A percentile compares a stretch with the other conserved stretches of the same genome.
phyloP scores from a whole-genome alignment of 208 protist species.

The Vickermania spadyakhi region DNA sequence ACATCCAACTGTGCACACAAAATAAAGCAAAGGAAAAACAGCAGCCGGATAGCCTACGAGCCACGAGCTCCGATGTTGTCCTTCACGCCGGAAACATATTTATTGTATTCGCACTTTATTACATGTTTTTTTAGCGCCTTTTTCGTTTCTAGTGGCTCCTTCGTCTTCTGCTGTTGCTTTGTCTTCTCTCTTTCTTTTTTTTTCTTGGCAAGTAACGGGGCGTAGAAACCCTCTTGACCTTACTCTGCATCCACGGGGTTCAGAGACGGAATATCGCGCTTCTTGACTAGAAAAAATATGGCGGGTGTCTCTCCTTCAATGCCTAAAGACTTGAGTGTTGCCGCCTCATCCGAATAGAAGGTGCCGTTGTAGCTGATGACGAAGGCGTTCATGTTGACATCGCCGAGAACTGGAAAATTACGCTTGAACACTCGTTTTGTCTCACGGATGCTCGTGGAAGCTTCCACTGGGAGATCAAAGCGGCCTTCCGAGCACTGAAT shows the following conservation, averaged over 20 bases:
- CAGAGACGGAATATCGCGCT: slow-evolving; percentile 15
- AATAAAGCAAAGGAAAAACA: no score
- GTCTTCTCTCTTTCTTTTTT: no score
- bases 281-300: slow-evolving; percentile 36
- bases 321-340: slow-evolving; percentile 18
- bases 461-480: slow-evolving; percentile 28
- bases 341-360: slow-evolving; percentile 25
- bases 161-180: no score
- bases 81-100: no score
- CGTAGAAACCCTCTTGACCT: no score
- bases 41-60: no score
- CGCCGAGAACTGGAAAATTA: slow-evolving; percentile 11
- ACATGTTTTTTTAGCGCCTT: no score
- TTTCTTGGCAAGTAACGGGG: no score
- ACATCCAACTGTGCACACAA: no score
- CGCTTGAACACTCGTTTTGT: slow-evolving; percentile 27
- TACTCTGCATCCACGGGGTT: slow-evolving; percentile 14
- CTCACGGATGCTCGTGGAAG: slow-evolving; percentile 21
- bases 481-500: slow-evolving; percentile 59
- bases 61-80: no score
- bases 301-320: slow-evolving; percentile 10
- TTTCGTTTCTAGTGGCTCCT: no score
- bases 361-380: slow-evolving; percentile 28
- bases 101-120: no score
- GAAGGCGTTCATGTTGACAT: slow-evolving; percentile 48